A percentile compares a stretch with the other conserved stretches of the same genome.
phyloP scores from a whole-genome alignment of 176 grass and related monocot species.

The Oryza meridionalis region DNA sequence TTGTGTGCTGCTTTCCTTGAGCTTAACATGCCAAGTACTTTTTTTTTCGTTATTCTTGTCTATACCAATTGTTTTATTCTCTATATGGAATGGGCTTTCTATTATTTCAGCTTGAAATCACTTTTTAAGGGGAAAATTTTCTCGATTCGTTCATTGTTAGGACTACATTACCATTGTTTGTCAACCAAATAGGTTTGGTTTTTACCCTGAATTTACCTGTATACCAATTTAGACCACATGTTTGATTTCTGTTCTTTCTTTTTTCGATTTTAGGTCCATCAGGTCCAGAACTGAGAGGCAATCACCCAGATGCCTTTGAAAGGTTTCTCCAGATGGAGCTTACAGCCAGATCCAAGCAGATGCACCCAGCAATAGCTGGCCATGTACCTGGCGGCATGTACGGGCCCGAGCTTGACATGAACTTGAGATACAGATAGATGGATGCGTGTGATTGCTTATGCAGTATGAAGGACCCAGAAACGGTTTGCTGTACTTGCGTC shows the following conservation, averaged over 20 bases:
- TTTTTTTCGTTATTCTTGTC: not conserved
- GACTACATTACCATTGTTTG: not conserved
- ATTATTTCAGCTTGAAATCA: not conserved
- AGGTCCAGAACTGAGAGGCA: constrained; percentile 45
- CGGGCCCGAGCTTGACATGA: constrained; percentile 65
- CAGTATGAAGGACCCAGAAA: constrained; percentile 1
- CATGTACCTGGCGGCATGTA: constrained; percentile 59
- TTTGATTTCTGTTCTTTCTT: not conserved
- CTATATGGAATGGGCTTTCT: not conserved
- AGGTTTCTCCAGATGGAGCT: constrained; percentile 87
- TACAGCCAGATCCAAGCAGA: constrained; percentile 73
- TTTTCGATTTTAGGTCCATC: constrained; percentile 40
- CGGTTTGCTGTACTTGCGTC: constrained; percentile 38
- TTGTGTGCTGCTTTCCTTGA: not conserved
- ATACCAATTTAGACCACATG: not conserved
- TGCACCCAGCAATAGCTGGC: constrained; percentile 57
- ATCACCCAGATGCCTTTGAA: constrained; percentile 68
- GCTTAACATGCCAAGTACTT: not conserved
- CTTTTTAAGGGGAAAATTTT: not conserved
- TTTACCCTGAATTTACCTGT: not conserved
- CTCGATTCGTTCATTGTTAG: not conserved
- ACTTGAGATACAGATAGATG: constrained; percentile 71
- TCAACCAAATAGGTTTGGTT: not conserved
- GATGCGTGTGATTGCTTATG: not conserved
- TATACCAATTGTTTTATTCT: not conserved